These are phyloP conservation scores for Saccharomycopsis hybrid DNA, from an alignment of 1,139 yeast species.

Conservation along the genomic window DNA sequence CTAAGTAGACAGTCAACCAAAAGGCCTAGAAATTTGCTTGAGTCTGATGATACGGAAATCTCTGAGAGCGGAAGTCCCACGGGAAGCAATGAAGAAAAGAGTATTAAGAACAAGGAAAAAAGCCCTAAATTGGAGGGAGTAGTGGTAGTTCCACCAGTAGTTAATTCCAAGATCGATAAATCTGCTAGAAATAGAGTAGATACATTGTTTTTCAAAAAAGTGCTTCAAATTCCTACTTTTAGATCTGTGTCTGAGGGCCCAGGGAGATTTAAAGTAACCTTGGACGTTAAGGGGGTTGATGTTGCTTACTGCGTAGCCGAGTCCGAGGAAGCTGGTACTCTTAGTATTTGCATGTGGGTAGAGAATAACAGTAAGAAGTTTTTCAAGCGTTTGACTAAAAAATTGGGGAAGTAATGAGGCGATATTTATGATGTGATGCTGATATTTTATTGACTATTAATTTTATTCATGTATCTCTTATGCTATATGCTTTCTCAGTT, in stretches of 20 bases:
- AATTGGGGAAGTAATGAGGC: no score
- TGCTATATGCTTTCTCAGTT: no score
- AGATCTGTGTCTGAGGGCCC: neutral
- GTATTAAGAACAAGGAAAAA: neutral
- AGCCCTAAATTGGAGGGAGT: neutral
- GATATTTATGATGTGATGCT: no score
- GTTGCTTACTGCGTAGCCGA: neutral
- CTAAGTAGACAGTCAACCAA: no score
- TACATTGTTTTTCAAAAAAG: neutral
- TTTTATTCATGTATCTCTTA: no score
- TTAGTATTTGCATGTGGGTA: neutral
- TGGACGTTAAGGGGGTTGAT: neutral
- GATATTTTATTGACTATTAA: no score
- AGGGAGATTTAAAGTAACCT: neutral
- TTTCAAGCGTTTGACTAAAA: no score
- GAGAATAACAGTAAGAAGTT: no score
- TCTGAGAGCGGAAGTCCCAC: no score
- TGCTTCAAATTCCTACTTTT: neutral
- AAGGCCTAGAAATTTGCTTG: no score
- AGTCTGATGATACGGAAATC: no score
- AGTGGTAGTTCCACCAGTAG: neutral
- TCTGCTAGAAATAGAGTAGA: neutral
- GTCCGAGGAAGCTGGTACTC: neutral
- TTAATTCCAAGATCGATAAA: neutral
- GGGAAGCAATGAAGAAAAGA: neutral